Base-by-base conservation (phyloP, 495 filamentous ascomycete genomes). In the Astrocystis sublimbata region DNA sequence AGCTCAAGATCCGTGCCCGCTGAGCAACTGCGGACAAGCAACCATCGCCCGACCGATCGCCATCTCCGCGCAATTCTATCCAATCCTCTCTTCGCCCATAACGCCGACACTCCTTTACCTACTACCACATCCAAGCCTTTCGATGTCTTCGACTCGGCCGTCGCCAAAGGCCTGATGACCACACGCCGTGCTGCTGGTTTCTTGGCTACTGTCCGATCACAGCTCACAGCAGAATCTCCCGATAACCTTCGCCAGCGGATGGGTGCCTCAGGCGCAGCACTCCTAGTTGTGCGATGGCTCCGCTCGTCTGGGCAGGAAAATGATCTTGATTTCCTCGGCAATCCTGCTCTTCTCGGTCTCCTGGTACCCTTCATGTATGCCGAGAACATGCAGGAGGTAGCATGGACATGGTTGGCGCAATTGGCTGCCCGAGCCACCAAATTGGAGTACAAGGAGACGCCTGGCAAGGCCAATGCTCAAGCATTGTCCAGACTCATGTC, bases 51-150 rank as follows among this genome's bases (percentile, higher is more conserved):
- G 7, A 77, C 86, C 42, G 80, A 84, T 64, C 73, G 74, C 30
- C 89, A 89, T 72, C 60, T 93, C 42, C 76, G 81, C 47, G 77
- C 81, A 35, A 86, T 93, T 42, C 79, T 93, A n/a, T 80, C 82
- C n/a, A 89, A 88, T 68, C 89, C 90, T 2, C 77, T 92, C 19
- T 82, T 88, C 58, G 69, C 65, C 52, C 58, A 69, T 21, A 31
- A 57, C 13, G 7, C 31, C 6, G 7, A 49, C 28, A 47, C 40
- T 7, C 21, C 60, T 30, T 49, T 24, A 7, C 42, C 42, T 21
- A n/a, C 41, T 30, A 23, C 15, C 28, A 17, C 40, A 40, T 7
- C 12, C 6, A 57, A 74, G 17, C 71, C 67, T 17, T 71, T 75
- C 59, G 60, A 69, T n/a, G 62, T 77, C 12, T 77, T 80, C 54